Conservation (phyloP, 352 stramenopile species). For the Phytophthora multivora region DNA sequence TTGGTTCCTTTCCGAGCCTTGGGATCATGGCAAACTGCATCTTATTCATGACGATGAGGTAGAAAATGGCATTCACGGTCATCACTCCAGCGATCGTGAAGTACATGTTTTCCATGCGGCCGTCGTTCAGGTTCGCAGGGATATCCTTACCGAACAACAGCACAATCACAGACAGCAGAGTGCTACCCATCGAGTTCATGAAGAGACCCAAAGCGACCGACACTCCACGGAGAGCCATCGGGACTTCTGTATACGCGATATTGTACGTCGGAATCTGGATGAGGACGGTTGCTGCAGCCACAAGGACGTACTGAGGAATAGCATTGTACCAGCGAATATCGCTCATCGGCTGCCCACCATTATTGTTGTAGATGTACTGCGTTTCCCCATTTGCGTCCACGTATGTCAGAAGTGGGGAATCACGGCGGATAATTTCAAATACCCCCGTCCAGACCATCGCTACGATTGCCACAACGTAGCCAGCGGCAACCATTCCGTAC, state of each 20-base stretch:
- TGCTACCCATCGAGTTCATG: slow-evolving; percentile 23
- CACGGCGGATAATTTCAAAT: slow-evolving; percentile 43
- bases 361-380: slow-evolving; percentile 20
- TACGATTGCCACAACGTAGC: slow-evolving; percentile 42
- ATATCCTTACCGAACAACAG: slow-evolving; percentile 20
- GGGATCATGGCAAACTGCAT: slow-evolving; percentile 37
- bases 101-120: slow-evolving; percentile 53
- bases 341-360: slow-evolving; percentile 18
- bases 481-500: slow-evolving; percentile 42
- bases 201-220: slow-evolving; percentile 17
- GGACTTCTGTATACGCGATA: slow-evolving; percentile 15
- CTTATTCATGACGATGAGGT: slow-evolving; percentile 40
- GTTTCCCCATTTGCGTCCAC: slow-evolving; percentile 15
- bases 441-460: slow-evolving; percentile 45
- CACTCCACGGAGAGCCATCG: slow-evolving; percentile 16
- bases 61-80: slow-evolving; percentile 37
- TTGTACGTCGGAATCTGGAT: slow-evolving; percentile 22
- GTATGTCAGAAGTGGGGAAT: slow-evolving; percentile 23
- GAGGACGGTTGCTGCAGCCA: slow-evolving; percentile 11
- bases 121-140: slow-evolving; percentile 51
- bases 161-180: slow-evolving; percentile 17
- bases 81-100: slow-evolving; percentile 35
- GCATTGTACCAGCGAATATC: slow-evolving; percentile 23
- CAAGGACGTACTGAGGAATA: slow-evolving; percentile 15
- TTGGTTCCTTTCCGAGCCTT: not conserved